phyloP scores from a whole-genome alignment of 31 red algal genomes.

The Odonthalia washingtoniensis region DNA sequence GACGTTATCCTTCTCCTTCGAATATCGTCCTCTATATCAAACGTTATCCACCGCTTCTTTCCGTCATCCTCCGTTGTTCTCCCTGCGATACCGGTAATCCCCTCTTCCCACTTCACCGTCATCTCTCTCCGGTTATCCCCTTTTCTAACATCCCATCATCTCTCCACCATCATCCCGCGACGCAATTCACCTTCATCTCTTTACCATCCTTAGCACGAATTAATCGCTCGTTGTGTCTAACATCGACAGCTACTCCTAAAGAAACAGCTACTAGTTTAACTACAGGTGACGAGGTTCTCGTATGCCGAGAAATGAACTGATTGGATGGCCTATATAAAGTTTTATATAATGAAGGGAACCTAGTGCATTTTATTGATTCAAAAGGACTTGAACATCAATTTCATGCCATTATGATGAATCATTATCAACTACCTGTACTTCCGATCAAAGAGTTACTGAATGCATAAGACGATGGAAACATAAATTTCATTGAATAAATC shows the following conservation, averaged over 20 bases:
- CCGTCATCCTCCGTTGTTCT: too few relatives aligned
- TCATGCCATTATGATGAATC: neutral
- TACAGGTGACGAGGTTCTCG: neutral
- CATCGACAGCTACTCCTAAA: neutral
- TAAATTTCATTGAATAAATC: neutral
- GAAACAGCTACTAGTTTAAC: neutral
- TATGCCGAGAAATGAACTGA: neutral
- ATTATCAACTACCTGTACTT: neutral
- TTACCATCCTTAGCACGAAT: too few relatives aligned
- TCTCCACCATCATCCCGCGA: too few relatives aligned
- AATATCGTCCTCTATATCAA: too few relatives aligned
- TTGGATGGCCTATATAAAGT: constrained; percentile 1
- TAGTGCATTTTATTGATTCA: neutral
- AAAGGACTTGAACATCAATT: neutral
- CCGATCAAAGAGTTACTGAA: neutral
- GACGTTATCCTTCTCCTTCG: too few relatives aligned
- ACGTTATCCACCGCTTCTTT: too few relatives aligned
- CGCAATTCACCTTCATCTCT: too few relatives aligned
- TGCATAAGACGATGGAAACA: neutral
- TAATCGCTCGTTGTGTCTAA: too few relatives aligned
- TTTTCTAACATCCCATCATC: too few relatives aligned
- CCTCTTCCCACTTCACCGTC: too few relatives aligned
- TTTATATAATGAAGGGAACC: neutral
- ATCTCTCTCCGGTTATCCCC: too few relatives aligned
- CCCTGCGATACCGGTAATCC: too few relatives aligned